Base-by-base conservation (phyloP, 2,329 filamentous ascomycete genomes). In the Aspergillus novoparasiticus region DNA sequence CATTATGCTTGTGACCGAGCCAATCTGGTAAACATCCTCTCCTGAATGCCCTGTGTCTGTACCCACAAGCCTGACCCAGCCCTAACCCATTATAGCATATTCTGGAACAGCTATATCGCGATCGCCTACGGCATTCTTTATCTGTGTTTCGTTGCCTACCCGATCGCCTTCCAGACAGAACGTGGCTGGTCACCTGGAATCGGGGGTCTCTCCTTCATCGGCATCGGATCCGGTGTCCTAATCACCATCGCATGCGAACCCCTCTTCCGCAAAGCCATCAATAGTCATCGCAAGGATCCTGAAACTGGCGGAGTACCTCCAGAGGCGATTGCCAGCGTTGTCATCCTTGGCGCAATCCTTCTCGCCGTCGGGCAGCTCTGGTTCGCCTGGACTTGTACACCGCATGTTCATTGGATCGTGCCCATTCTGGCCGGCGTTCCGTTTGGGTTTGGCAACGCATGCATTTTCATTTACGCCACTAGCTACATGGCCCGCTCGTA, bases 131-230 rank as follows among this genome's bases (percentile, higher is more conserved):
- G 87, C 19, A 91, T 95, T 46, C 82, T 96, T 3, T 94, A 94
- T 71, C 86, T 96, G 26, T 94, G 91, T 77, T 96, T 96, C 79
- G 89, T 96, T 16, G 91, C 91, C 11, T 95, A 95, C 74, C 93
- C 93, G 0, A 89, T 95, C 62, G 89, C 95, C 57, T 96, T 94
- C 76, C 82, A 84, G 9, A 81, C 89, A 57, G 75, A 86, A 59
- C 89, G 93, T 14, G 91, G 91, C 60, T 97, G 92, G 92, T 83
- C 83, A 1, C 82, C 89, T 0, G 88, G 90, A 0, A 79, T 90
- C 45, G 86, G 88, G 0, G 93, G 93, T 0, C 85, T 96, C 8
- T 86, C 92, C 0, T 97, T 95, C 75, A 71, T 89, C 6, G 93
- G 91, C 14, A 87, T 89, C 46, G 85, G 85, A 2, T 76, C 85